Percentiles rank a stretch among this genome's conserved stretches.
These are phyloP conservation scores for Fusarium continuum DNA, from an alignment of 2,329 filamentous ascomycete species.

Conservation along the genomic window DNA sequence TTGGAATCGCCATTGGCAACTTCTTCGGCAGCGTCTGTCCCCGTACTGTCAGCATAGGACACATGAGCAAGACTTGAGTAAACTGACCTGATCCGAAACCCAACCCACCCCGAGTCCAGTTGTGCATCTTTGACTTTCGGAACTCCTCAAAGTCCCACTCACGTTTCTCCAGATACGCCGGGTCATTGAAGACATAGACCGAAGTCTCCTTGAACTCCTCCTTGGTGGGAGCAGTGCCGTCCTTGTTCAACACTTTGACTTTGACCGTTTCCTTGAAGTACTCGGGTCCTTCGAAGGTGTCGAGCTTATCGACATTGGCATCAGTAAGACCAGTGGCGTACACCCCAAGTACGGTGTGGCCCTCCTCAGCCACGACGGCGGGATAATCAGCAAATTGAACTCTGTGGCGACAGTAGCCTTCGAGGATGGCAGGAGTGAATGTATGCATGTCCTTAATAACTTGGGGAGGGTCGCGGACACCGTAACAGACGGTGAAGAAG, in stretches of 20 bases:
- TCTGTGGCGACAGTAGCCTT: slow-evolving; percentile 74
- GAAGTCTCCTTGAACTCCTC: slow-evolving; percentile 62
- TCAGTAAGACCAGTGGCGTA: slow-evolving; percentile 81
- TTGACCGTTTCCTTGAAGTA: slow-evolving; percentile 68
- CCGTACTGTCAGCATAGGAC: slow-evolving; percentile 11
- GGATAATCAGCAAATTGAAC: slow-evolving; percentile 81
- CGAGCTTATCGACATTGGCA: slow-evolving; percentile 77
- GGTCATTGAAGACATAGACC: slow-evolving; percentile 71
- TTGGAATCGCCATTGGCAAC: slow-evolving; percentile 9
- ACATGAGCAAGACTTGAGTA: neutral
- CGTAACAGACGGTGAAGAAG: slow-evolving; percentile 85
- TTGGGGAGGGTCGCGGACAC: slow-evolving; percentile 58
- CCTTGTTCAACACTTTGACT: slow-evolving; percentile 61
- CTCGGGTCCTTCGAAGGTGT: slow-evolving; percentile 82
- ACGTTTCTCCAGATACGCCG: slow-evolving; percentile 66
- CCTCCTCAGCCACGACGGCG: slow-evolving; percentile 69
- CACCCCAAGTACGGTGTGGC: slow-evolving; percentile 74
- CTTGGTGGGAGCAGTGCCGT: slow-evolving; percentile 51
- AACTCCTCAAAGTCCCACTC: slow-evolving; percentile 95
- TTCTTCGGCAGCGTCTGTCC: slow-evolving; percentile 37
- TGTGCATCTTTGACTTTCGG: slow-evolving; percentile 72
- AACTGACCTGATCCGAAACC: slow-evolving; percentile 52
- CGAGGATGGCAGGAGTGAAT: slow-evolving; percentile 79
- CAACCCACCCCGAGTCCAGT: slow-evolving; percentile 63
- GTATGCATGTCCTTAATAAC: slow-evolving; percentile 64